Conservation (phyloP, 768 basidiomycete species). For the Mycena olivaceomarginata region DNA sequence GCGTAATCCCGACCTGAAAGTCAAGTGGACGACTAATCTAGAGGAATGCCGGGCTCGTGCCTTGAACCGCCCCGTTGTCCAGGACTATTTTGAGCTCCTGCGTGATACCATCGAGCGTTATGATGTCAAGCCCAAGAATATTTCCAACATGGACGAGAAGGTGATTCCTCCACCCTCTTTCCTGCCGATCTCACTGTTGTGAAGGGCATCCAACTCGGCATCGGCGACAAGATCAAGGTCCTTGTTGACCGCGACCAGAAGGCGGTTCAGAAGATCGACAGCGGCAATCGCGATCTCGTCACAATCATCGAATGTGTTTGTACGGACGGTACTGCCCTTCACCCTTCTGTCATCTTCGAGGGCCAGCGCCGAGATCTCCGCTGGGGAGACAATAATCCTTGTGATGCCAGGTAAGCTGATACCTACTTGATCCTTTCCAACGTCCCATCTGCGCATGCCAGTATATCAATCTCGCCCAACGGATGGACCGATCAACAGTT, state of each 20-base stretch:
- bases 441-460: not conserved
- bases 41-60: slow-evolving; percentile 34
- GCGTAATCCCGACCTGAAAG: slow-evolving; percentile 26
- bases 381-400: too few species aligned
- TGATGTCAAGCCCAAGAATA: slow-evolving; percentile 22
- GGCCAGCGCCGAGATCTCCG: slow-evolving; percentile 30
- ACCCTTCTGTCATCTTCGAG: slow-evolving; percentile 61
- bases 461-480: slow-evolving; percentile 46
- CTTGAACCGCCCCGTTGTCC: slow-evolving; percentile 18
- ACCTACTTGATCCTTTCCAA: not conserved
- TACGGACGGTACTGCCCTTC: slow-evolving; percentile 61
- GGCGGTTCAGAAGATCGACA: slow-evolving; percentile 44
- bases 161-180: not conserved
- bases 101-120: slow-evolving; percentile 18
- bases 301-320: slow-evolving; percentile 67
- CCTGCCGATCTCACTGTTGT: not conserved
- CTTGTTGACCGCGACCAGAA: slow-evolving; percentile 27
- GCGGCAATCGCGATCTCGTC: slow-evolving; percentile 63
- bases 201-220: slow-evolving; percentile 15
- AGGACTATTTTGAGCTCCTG: slow-evolving; percentile 18
- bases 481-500: slow-evolving; percentile 54
- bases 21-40: slow-evolving; percentile 22
- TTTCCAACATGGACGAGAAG: slow-evolving; percentile 22
- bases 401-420: slow-evolving; percentile 37
- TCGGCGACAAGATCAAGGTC: not conserved